Conservation (phyloP, 768 basidiomycete genomes). For the Pulveroboletus frians region DNA sequence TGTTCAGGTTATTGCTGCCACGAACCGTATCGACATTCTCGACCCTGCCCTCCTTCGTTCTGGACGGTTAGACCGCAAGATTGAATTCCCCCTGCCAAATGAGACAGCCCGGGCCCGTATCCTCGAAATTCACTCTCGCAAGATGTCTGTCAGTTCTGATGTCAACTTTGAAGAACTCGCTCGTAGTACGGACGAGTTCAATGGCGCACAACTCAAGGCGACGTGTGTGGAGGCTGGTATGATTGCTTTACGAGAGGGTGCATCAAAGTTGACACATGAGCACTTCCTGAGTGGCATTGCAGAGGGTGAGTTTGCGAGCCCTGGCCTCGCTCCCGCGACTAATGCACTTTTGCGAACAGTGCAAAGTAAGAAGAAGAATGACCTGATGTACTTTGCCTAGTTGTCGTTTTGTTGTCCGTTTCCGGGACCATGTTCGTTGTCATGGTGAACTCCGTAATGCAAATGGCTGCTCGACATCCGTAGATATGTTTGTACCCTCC, state of each 20-base stretch:
- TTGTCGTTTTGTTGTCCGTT: background rate
- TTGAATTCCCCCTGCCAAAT: constrained; percentile 96
- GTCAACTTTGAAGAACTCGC: constrained; percentile 98
- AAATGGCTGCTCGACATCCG: no score
- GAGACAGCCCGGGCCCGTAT: constrained; percentile 96
- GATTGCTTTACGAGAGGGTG: constrained; percentile 94
- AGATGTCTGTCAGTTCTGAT: constrained; percentile 82
- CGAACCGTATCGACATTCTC: constrained; percentile 97
- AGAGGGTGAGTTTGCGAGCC: constrained; percentile 52
- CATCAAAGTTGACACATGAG: constrained; percentile 83
- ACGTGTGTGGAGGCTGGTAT: constrained; percentile 99
- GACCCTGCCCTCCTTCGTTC: constrained; percentile 98
- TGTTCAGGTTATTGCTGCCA: constrained; percentile 90
- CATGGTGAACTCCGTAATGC: background rate
- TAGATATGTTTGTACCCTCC: no score
- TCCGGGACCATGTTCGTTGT: constrained; percentile 1
- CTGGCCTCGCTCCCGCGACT: constrained; percentile 11
- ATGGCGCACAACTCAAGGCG: constrained; percentile 94
- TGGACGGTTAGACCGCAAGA: constrained; percentile 95
- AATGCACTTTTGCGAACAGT: constrained; percentile 46
- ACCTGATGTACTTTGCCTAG: constrained; percentile 91
- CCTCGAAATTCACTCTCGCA: constrained; percentile 93
- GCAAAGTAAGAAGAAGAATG: constrained; percentile 99
- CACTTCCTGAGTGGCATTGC: constrained; percentile 93
- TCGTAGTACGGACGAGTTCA: constrained; percentile 96